Percentiles rank a stretch among this genome's conserved stretches.
Conservation (phyloP, 2,329 filamentous ascomycete genomes). For the Pezicula neosporulosa region DNA sequence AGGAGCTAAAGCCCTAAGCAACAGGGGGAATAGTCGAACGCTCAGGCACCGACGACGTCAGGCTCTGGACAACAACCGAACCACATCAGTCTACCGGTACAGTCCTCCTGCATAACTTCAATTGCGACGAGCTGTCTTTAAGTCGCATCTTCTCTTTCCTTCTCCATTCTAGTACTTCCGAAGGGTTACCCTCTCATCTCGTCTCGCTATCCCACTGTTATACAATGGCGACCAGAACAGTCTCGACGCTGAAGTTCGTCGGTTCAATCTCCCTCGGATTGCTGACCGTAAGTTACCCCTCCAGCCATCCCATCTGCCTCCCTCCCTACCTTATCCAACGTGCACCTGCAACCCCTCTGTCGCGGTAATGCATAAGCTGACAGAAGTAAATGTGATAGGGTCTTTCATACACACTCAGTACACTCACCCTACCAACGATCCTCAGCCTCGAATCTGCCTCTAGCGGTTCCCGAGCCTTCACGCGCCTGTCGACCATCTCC, state of each 20-base stretch:
- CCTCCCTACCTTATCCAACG: not conserved
- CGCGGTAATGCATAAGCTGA: not conserved
- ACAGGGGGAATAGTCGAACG: too few relatives aligned
- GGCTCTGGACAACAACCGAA: too few relatives aligned
- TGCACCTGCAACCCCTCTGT: not conserved
- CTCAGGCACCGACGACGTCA: too few relatives aligned
- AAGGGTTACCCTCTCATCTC: not conserved
- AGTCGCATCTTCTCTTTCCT: too few relatives aligned
- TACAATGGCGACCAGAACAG: constrained; percentile 61
- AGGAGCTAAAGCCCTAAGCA: not conserved
- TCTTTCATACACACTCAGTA: constrained; percentile 79
- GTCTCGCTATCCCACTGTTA: constrained; percentile 20
- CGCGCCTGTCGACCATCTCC: constrained; percentile 60
- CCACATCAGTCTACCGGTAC: too few relatives aligned
- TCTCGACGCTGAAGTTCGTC: constrained; percentile 86
- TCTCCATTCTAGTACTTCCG: not conserved
- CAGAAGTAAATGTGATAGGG: constrained; percentile 52
- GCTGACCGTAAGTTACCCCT: constrained; percentile 65
- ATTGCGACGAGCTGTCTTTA: too few relatives aligned
- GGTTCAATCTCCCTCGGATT: constrained; percentile 87
- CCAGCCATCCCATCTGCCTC: constrained; percentile 5
- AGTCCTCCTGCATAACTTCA: too few relatives aligned
- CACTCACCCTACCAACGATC: constrained; percentile 75
- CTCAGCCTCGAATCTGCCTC: constrained; percentile 75
- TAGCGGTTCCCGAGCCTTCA: constrained; percentile 67